These are phyloP conservation scores for Pseudogymnoascus sp. DNA, from an alignment of 2,329 filamentous ascomycete genomes.

Conservation along the genomic window DNA sequence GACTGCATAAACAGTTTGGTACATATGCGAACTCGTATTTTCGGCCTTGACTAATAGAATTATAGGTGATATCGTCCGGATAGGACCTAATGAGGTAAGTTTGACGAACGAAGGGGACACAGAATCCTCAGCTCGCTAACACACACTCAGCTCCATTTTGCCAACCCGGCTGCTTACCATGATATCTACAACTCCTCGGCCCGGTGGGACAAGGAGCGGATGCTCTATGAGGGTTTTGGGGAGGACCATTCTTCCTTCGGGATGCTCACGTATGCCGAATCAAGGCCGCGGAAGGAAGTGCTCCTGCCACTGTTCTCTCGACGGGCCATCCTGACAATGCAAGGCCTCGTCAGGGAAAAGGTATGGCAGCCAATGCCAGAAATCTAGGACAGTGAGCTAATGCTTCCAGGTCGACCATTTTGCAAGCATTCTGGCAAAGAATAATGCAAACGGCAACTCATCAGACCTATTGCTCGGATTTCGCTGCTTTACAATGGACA, in stretches of 20 bases:
- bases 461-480: conserved; percentile 24
- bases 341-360: conserved; percentile 29
- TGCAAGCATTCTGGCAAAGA: conserved; percentile 23
- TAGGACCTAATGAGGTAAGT: conserved; percentile 23
- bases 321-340: conserved; percentile 26
- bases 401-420: conserved; percentile 20
- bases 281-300: conserved; percentile 33
- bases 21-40: background rate
- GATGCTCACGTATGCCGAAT: conserved; percentile 29
- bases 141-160: conserved; percentile 31
- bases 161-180: conserved; percentile 30
- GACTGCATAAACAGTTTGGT: conserved; percentile 23
- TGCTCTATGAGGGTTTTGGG: conserved; percentile 31
- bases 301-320: conserved; percentile 33
- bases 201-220: conserved; percentile 32
- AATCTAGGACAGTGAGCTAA: background rate
- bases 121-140: background rate
- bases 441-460: conserved; percentile 16
- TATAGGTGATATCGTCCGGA: conserved; percentile 23
- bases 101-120: background rate
- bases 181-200: conserved; percentile 33
- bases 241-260: conserved; percentile 33
- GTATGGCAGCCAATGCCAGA: conserved; percentile 12
- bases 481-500: conserved; percentile 28
- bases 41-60: background rate